Evolutionary conservation across 192 early-diverging fungal species (phyloP).

Genomic region (Phycomyces blakesleeanus): DNA sequence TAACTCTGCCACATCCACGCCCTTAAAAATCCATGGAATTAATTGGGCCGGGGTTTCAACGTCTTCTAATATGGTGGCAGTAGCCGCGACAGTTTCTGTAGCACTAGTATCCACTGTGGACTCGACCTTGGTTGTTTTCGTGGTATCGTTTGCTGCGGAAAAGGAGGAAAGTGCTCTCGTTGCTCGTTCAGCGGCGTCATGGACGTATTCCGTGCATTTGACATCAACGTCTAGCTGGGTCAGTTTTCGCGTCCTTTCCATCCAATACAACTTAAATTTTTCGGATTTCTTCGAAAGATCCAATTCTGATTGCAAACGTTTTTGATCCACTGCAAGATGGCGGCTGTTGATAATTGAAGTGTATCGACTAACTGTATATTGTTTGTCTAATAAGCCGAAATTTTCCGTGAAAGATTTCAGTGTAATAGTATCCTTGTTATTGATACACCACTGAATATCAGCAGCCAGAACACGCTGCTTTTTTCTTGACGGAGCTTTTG

Average conservation of each 20-base stretch:
- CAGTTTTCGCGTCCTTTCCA: too few relatives aligned
- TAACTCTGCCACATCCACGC: constrained; percentile 6
- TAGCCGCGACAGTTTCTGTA: too few relatives aligned
- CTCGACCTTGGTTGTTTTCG: too few relatives aligned
- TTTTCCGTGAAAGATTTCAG: constrained; percentile 4
- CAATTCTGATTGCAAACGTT: constrained; percentile 15
- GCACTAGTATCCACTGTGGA: too few relatives aligned
- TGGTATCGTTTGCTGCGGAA: too few relatives aligned
- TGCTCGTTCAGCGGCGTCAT: too few relatives aligned
- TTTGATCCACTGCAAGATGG: neutral
- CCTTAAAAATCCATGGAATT: constrained; percentile 15
- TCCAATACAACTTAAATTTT: too few relatives aligned
- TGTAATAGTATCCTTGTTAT: constrained; percentile 15
- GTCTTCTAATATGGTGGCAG: constrained; percentile 7
- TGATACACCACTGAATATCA: constrained; percentile 17
- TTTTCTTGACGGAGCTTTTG: constrained; percentile 11
- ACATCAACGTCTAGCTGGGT: too few relatives aligned
- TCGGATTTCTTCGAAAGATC: too few relatives aligned
- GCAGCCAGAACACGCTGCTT: constrained; percentile 14
- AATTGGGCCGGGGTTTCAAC: constrained; percentile 8
- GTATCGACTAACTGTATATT: constrained; percentile 16
- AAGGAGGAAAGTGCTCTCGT: too few relatives aligned
- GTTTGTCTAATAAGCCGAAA: constrained; percentile 11
- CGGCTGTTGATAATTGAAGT: constrained; percentile 10
- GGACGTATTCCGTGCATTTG: too few relatives aligned